Evolutionary conservation across 768 basidiomycete genomes (phyloP), one percentile per base, ranked within the genome.

Genomic region (Tricholoma furcatifolium): DNA sequence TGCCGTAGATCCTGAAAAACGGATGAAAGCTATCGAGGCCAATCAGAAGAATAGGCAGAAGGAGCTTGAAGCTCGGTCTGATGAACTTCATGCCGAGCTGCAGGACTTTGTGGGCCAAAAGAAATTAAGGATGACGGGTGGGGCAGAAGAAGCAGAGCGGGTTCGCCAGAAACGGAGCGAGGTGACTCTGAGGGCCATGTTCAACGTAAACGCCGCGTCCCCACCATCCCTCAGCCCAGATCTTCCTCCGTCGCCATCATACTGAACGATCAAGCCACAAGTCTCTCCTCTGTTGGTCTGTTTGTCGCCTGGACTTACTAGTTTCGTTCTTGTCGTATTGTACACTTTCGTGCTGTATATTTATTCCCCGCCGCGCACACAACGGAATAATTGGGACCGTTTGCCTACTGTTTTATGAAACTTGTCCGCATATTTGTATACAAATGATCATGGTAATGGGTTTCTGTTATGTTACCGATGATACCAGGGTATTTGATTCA

Each of bases 101-200:
- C 69, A 72, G 41, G 92, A 89, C 4, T 98, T 98, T 69, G 94
- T 99, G 47, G 79, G 74, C 4, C 83, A 85, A 55, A 90, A 89
- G 77, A 94, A 88, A 73, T 71, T 99, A 67, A 91, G 84, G 77
- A 88, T 93, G 90, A 99, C 95, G 15, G 96, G 95, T 23, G 95
- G 93, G 12, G 88, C 92, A 20, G 92, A 95, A 68, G 93, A 96
- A 72, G 80, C 75, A 20, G 96, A 99, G 72, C 78, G 96, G 51
- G 79, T 95, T 60, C 76, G 95, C 61, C 88, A 93, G 76, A 83
- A 83, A 66, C 77, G 84, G 68, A 92, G 90, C 64, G 93, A 94
- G 48, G 68, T 83, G 72, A 85, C 91, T 18, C 71, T 98, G 59
- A 93, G 88, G 74, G 89, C 90, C 27, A 96, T 98, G 91, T 94